Conservation (phyloP, 306 rosid genomes). For the Cicer yamashitae region DNA sequence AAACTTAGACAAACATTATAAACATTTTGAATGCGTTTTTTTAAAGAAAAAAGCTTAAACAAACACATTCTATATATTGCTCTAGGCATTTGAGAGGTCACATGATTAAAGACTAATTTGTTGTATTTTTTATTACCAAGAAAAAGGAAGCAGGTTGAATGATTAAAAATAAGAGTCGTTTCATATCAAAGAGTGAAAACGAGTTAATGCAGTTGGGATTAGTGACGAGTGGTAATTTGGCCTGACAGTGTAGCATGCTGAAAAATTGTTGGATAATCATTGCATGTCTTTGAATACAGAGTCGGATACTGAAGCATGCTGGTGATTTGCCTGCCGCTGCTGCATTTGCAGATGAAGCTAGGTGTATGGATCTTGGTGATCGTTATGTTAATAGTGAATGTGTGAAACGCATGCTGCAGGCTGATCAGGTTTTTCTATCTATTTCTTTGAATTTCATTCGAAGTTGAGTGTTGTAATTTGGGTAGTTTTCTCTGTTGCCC, state of each 20-base stretch:
- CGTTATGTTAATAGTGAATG: constrained; percentile 97
- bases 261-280: constrained; percentile 30
- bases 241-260: not conserved
- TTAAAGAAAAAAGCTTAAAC: not conserved
- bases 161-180: constrained; percentile 18
- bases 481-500: constrained; percentile 29
- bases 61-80: not conserved
- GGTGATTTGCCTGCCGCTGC: constrained; percentile 98
- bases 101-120: not conserved
- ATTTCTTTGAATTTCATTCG: constrained; percentile 31
- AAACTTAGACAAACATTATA: too few relatives aligned
- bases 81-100: constrained; percentile 8
- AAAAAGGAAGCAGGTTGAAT: constrained; percentile 32
- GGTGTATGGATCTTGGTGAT: constrained; percentile 99
- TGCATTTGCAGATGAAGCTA: constrained; percentile 96
- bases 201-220: constrained; percentile 30
- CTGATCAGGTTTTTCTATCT: constrained; percentile 78
- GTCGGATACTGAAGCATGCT: constrained; percentile 96
- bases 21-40: too few relatives aligned
- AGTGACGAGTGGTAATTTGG: not conserved
- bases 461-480: constrained; percentile 5
- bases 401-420: constrained; percentile 99
- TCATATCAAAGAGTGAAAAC: constrained; percentile 11
- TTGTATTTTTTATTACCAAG: not conserved
- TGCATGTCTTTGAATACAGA: constrained; percentile 62